These are phyloP conservation scores for Apocynum venetum DNA, from an alignment of 257 asterid species.

Conservation along the genomic window DNA sequence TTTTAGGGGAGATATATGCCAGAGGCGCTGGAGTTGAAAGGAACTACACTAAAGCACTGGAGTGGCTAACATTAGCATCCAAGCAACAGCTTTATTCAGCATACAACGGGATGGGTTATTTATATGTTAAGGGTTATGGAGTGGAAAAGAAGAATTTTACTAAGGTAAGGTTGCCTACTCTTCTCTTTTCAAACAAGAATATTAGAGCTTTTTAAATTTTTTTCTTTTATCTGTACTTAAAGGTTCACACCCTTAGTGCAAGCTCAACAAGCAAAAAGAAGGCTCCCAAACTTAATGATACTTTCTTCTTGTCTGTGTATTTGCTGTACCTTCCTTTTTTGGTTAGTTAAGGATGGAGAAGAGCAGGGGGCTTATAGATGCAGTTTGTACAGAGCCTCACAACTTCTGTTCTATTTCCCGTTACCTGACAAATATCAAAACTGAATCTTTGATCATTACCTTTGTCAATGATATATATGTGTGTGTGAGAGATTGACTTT, in stretches of 20 bases:
- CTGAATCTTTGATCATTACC: not conserved
- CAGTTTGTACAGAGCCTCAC: not conserved
- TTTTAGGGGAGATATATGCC: conserved; percentile 96
- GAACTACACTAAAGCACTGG: conserved; percentile 87
- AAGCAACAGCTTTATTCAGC: conserved; percentile 86
- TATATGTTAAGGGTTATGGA: conserved; percentile 92
- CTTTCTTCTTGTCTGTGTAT: not conserved
- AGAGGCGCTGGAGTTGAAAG: conserved; percentile 97
- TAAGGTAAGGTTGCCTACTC: conserved; percentile 40
- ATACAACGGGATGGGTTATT: conserved; percentile 96
- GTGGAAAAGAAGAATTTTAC: conserved; percentile 86
- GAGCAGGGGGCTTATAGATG: not conserved
- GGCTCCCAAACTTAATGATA: not conserved
- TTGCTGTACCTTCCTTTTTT: not conserved
- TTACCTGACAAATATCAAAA: not conserved
- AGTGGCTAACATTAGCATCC: conserved; percentile 94
- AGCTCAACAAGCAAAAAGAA: too few species aligned
- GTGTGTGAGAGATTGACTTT: too few species aligned
- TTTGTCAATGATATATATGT: not conserved
- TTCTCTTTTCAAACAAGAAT: not conserved
- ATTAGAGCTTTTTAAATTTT: not conserved
- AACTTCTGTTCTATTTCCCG: not conserved
- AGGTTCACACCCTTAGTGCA: not conserved
- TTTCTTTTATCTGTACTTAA: not conserved
- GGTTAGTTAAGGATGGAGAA: not conserved